Percentiles rank a stretch among this genome's conserved stretches.
Conservation (phyloP, 192 early-diverging fungal genomes). For the Phycomyces blakesleeanus region DNA sequence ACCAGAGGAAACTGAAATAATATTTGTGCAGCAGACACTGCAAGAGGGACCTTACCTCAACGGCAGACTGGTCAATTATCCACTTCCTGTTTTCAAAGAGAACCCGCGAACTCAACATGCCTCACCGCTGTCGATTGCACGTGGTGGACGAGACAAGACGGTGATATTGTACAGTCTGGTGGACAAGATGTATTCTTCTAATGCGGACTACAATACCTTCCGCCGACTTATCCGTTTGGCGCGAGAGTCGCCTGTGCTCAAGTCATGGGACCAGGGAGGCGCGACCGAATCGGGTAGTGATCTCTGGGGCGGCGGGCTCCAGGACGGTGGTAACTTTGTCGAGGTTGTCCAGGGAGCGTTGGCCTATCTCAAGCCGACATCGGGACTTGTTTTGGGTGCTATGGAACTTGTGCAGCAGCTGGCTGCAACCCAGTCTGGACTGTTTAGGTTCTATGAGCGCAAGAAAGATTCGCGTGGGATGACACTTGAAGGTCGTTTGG, state of each 20-base stretch:
- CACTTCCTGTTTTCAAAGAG: constrained; percentile 12
- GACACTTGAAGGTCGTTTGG: constrained; percentile 15
- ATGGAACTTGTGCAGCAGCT: constrained; percentile 26
- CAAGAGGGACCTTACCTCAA: neutral
- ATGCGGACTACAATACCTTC: constrained; percentile 7
- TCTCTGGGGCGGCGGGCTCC: constrained; percentile 20
- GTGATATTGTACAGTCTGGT: constrained; percentile 13
- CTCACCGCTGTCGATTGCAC: neutral
- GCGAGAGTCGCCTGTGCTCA: constrained; percentile 25
- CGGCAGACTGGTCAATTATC: neutral
- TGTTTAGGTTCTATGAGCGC: constrained; percentile 29
- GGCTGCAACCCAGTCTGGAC: constrained; percentile 23
- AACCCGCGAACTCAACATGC: neutral
- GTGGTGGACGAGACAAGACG: constrained; percentile 6
- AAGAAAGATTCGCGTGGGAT: constrained; percentile 11
- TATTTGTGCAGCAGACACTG: too few relatives aligned
- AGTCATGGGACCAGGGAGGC: constrained; percentile 32
- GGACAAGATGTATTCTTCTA: constrained; percentile 9
- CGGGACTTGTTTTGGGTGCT: neutral
- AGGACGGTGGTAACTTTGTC: constrained; percentile 33
- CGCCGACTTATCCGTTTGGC: constrained; percentile 27
- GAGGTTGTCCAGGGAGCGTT: constrained; percentile 22
- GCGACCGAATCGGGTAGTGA: constrained; percentile 20
- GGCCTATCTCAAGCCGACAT: neutral
- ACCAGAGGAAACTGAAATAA: too few relatives aligned